Evolutionary conservation across 495 filamentous ascomycete species (phyloP).

Genomic region (Penicillium cataractarum): DNA sequence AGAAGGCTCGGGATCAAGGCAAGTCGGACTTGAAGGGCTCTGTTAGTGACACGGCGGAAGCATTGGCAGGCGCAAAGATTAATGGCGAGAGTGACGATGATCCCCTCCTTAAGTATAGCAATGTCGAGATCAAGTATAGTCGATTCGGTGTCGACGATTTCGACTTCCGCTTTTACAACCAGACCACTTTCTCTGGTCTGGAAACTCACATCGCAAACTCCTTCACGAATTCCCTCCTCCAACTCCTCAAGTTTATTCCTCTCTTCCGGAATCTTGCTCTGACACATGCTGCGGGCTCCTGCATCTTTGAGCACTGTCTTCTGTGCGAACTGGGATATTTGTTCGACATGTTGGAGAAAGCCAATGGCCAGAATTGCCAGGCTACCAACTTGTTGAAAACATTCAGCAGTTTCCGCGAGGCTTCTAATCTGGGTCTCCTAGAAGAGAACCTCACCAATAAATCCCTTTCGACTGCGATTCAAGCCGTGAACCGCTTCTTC

Average conservation of each 20-base stretch:
- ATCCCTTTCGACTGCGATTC: constrained; percentile 72
- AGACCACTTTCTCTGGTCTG: constrained; percentile 83
- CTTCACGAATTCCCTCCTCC: constrained; percentile 90
- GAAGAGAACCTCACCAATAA: constrained; percentile 78
- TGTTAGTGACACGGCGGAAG: constrained; percentile 65
- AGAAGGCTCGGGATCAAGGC: constrained; percentile 75
- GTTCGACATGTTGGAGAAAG: constrained; percentile 98
- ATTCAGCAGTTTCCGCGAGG: constrained; percentile 76
- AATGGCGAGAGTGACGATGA: constrained; percentile 66
- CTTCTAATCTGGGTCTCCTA: constrained; percentile 70
- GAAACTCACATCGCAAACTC: constrained; percentile 97
- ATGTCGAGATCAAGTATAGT: constrained; percentile 95
- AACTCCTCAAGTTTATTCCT: constrained; percentile 88
- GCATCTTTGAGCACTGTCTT: constrained; percentile 78
- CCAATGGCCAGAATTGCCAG: constrained; percentile 88
- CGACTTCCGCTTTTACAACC: constrained; percentile 83
- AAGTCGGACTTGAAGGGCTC: constrained; percentile 55
- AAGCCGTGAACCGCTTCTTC: constrained; percentile 76
- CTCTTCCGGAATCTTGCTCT: constrained; percentile 86
- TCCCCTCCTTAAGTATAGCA: constrained; percentile 82
- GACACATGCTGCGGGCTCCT: constrained; percentile 84
- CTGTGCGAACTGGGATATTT: constrained; percentile 94
- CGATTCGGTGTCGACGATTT: constrained; percentile 98
- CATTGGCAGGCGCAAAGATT: constrained; percentile 62
- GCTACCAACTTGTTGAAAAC: constrained; percentile 96